Evolutionary conservation across 129 eudicot genomes (phyloP).

Genomic region (Artemisia tridentata): DNA sequence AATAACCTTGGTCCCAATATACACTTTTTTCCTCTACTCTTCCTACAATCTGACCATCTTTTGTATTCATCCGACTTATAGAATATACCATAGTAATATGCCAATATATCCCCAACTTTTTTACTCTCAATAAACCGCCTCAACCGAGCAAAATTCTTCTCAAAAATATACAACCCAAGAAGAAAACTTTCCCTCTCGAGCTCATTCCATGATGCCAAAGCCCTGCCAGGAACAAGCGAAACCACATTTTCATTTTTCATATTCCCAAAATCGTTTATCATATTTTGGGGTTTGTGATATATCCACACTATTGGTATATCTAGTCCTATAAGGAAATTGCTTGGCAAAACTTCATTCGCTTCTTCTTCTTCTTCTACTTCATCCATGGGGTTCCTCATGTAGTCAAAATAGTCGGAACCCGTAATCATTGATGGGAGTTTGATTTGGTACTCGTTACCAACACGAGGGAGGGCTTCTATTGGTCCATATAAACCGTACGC

Average conservation of each 20-base stretch:
- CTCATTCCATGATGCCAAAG: slow-evolving; percentile 45
- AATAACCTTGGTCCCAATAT: slow-evolving; percentile 53
- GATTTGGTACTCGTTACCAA: slow-evolving; percentile 63
- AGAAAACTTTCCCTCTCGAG: slow-evolving; percentile 58
- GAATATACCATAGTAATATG: slow-evolving; percentile 57
- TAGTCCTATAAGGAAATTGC: slow-evolving; percentile 48
- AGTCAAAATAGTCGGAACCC: slow-evolving; percentile 23
- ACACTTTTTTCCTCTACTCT: slow-evolving; percentile 47
- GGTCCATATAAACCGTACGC: slow-evolving; percentile 34
- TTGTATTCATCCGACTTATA: slow-evolving; percentile 40
- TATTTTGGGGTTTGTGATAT: slow-evolving; percentile 16
- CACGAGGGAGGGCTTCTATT: slow-evolving; percentile 33
- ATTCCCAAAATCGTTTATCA: background rate
- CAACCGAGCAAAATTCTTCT: slow-evolving; percentile 57
- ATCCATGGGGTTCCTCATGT: slow-evolving; percentile 33
- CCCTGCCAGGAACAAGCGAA: slow-evolving; percentile 57
- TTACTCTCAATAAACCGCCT: slow-evolving; percentile 55
- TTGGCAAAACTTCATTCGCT: slow-evolving; percentile 19
- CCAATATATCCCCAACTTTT: slow-evolving; percentile 47
- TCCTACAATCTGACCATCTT: slow-evolving; percentile 65
- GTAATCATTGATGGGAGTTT: slow-evolving; percentile 43
- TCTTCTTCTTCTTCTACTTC: slow-evolving; percentile 17
- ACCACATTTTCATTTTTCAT: slow-evolving; percentile 14
- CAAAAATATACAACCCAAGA: slow-evolving; percentile 70
- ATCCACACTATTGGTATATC: slow-evolving; percentile 52